phyloP scores from a whole-genome alignment of 257 asterid species.

The Striga asiatica region DNA sequence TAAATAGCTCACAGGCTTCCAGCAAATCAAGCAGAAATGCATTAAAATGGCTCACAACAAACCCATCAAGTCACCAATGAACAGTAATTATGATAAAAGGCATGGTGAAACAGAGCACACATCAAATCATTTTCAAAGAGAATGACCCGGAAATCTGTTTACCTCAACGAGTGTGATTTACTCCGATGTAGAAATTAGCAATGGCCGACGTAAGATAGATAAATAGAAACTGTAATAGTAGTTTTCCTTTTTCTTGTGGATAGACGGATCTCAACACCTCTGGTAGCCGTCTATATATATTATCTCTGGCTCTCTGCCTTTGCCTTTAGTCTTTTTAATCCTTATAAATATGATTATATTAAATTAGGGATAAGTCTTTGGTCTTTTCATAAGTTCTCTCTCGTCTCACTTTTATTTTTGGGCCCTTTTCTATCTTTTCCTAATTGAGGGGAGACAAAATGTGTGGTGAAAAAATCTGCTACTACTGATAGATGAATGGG shows the following conservation, averaged over 20 bases:
- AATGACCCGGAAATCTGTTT: not conserved
- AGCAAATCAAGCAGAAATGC: not conserved
- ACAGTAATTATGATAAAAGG: too few relatives aligned
- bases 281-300: not conserved
- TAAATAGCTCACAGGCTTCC: not conserved
- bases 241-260: not conserved
- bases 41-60: not conserved
- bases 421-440: not conserved
- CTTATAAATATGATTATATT: too few relatives aligned
- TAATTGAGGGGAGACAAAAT: not conserved
- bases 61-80: too few relatives aligned
- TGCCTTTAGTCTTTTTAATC: too few relatives aligned
- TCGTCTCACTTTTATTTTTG: too few relatives aligned
- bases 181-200: slow-evolving; percentile 2
- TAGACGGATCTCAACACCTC: slow-evolving; percentile 12
- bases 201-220: not conserved
- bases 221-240: not conserved
- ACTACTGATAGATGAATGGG: not conserved
- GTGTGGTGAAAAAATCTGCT: slow-evolving; percentile 3
- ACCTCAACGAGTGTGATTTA: slow-evolving; percentile 11
- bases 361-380: too few relatives aligned
- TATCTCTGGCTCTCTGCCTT: not conserved
- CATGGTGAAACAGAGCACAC: too few relatives aligned
- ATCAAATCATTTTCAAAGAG: too few relatives aligned
- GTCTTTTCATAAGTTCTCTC: too few relatives aligned